Evolutionary conservation across 768 basidiomycete genomes (phyloP).

Genomic region (Hypholoma sublateritium): DNA sequence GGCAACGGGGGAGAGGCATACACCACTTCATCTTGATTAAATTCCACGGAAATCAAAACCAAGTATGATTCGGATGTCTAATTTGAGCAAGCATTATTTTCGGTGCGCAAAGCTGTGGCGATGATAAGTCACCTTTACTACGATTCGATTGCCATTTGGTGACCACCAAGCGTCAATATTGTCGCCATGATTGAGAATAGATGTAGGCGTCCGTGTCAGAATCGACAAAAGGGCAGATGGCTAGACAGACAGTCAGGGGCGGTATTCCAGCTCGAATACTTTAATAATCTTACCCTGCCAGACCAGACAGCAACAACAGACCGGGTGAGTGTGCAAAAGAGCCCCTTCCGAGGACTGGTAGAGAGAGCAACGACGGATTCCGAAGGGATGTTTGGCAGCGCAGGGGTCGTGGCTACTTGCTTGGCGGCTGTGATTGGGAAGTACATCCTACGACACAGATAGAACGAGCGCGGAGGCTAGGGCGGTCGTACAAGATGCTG

Average conservation of each 20-base stretch:
- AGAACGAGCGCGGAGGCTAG: background rate
- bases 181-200: conserved; percentile 81
- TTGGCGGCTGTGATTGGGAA: conserved; percentile 81
- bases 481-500: background rate
- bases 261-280: background rate
- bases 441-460: conserved; percentile 53
- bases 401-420: conserved; percentile 68
- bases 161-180: conserved; percentile 80
- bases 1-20: conserved; percentile 57
- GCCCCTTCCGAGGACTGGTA: conserved; percentile 71
- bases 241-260: conserved; percentile 34
- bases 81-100: background rate
- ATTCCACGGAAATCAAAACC: conserved; percentile 69
- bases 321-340: conserved; percentile 76
- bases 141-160: conserved; percentile 74
- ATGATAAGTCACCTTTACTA: conserved; percentile 64
- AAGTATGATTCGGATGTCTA: conserved; percentile 84
- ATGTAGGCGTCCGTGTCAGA: conserved; percentile 73
- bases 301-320: conserved; percentile 79
- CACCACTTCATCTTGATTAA: conserved; percentile 50
- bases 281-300: conserved; percentile 50
- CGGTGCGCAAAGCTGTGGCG: background rate
- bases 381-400: conserved; percentile 59
- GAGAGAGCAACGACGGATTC: conserved; percentile 59
- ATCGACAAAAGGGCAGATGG: conserved; percentile 72